A percentile compares a stretch with the other conserved stretches of the same genome.
These are phyloP conservation scores for Cajanus cajan DNA, from an alignment of 306 rosid genomes.

Conservation along the genomic window DNA sequence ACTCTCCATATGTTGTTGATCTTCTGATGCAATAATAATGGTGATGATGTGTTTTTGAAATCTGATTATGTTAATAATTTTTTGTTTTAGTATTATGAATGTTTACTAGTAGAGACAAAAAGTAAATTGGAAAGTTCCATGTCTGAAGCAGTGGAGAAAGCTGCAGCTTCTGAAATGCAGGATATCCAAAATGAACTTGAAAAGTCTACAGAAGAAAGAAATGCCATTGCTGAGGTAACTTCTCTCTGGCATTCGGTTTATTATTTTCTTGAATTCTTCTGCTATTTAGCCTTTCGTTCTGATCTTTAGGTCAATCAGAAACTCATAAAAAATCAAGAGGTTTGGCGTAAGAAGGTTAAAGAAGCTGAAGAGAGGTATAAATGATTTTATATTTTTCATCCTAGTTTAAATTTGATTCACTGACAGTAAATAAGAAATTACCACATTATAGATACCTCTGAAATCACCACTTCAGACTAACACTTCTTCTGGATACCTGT, in stretches of 20 bases:
- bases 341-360: constrained; percentile 55
- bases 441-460: background rate
- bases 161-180: constrained; percentile 61
- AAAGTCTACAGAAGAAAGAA: constrained; percentile 56
- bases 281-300: constrained; percentile 22
- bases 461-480: background rate
- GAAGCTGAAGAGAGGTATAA: constrained; percentile 78
- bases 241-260: background rate
- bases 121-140: constrained; percentile 58
- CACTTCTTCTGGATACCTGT: constrained; percentile 13
- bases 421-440: background rate
- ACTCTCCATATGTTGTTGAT: constrained; percentile 16
- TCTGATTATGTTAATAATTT: constrained; percentile 19
- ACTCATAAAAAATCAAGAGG: constrained; percentile 78
- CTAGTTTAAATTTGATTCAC: background rate
- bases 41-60: constrained; percentile 12
- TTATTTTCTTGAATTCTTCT: constrained; percentile 7
- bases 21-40: constrained; percentile 20
- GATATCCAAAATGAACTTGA: constrained; percentile 74
- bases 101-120: constrained; percentile 71
- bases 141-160: constrained; percentile 75
- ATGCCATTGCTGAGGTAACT: constrained; percentile 61
- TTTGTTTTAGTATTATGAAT: constrained; percentile 64
- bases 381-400: background rate
- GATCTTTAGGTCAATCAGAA: constrained; percentile 55